These are phyloP conservation scores for Begonia fuchsioides DNA, from an alignment of 306 rosid genomes.

Conservation along the genomic window DNA sequence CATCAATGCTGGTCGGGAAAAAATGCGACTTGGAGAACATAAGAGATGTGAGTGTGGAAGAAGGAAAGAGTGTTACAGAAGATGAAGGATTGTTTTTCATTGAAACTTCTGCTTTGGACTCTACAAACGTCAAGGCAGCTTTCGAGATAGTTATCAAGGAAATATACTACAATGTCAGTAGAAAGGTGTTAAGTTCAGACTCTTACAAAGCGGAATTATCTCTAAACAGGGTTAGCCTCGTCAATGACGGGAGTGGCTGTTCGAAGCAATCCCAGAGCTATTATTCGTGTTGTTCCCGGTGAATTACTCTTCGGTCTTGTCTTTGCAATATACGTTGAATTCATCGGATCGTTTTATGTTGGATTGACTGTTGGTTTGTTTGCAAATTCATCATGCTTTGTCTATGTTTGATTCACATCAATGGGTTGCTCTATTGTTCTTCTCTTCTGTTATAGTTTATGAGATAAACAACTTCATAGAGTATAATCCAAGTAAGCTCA, in stretches of 20 bases:
- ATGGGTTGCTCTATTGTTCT: constrained; percentile 8
- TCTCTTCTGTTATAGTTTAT: constrained; percentile 14
- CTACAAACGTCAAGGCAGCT: constrained; percentile 72
- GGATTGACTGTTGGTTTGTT: constrained; percentile 17
- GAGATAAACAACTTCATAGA: constrained; percentile 7
- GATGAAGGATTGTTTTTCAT: constrained; percentile 84
- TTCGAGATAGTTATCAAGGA: constrained; percentile 80
- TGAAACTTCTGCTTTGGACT: constrained; percentile 89
- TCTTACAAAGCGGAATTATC: constrained; percentile 88
- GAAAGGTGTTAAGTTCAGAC: constrained; percentile 85
- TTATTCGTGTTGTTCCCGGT: constrained; percentile 78
- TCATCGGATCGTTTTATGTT: constrained; percentile 13
- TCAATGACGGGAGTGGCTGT: constrained; percentile 33
- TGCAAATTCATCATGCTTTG: constrained; percentile 10
- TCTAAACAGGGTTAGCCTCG: constrained; percentile 79
- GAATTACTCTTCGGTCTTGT: constrained; percentile 9
- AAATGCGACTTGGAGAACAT: constrained; percentile 74
- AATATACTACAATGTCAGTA: constrained; percentile 80
- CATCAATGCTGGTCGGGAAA: constrained; percentile 92
- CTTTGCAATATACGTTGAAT: constrained; percentile 4
- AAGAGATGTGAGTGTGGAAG: constrained; percentile 68
- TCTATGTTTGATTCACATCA: constrained; percentile 13
- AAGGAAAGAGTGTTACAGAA: constrained; percentile 83
- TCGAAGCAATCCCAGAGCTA: constrained; percentile 39
- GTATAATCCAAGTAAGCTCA: constrained; percentile 7